Evolutionary conservation across 1,284 basidiomycete species (phyloP).

Genomic region (Puccinia triticina): DNA sequence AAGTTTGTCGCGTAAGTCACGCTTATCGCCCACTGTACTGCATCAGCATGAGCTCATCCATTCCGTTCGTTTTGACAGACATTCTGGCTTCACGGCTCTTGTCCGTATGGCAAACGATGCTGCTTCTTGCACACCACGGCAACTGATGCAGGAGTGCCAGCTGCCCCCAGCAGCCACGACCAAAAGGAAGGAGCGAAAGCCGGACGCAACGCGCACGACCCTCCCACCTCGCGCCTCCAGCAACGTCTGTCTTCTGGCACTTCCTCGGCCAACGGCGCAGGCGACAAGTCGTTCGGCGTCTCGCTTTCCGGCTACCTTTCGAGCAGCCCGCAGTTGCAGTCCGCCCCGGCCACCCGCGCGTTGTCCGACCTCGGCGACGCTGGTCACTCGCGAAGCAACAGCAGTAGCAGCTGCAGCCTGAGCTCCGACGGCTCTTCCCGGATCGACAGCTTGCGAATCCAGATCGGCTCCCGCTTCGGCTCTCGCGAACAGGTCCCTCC

Average conservation of each 20-base stretch:
- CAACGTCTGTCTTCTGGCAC: conserved; percentile 14
- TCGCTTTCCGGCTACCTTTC: conserved; percentile 17
- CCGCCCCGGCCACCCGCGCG: not conserved
- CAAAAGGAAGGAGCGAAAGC: not conserved
- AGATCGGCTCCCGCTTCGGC: conserved; percentile 23
- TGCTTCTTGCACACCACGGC: conserved; percentile 46
- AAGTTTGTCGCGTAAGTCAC: conserved; percentile 33
- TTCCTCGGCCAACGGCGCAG: not conserved
- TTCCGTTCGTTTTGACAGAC: conserved; percentile 7
- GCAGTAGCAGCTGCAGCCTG: conserved; percentile 18
- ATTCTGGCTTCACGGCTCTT: conserved; percentile 49
- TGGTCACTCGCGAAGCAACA: conserved; percentile 11
- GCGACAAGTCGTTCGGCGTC: not conserved
- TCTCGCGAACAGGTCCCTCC: conserved; percentile 36
- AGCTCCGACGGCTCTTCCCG: conserved; percentile 12
- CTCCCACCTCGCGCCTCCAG: conserved; percentile 37
- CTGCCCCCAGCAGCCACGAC: not conserved
- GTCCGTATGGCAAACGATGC: conserved; percentile 48
- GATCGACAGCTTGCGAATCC: conserved; percentile 22
- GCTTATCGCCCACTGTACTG: no score
- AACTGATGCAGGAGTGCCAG: not conserved
- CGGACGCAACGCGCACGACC: conserved; percentile 32
- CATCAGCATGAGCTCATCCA: not conserved
- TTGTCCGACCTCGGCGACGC: not conserved
- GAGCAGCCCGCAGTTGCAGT: conserved; percentile 26